A percentile compares a stretch with the other conserved stretches of the same genome.
phyloP scores from a whole-genome alignment of 768 basidiomycete genomes.

The Mycena polygramma region DNA sequence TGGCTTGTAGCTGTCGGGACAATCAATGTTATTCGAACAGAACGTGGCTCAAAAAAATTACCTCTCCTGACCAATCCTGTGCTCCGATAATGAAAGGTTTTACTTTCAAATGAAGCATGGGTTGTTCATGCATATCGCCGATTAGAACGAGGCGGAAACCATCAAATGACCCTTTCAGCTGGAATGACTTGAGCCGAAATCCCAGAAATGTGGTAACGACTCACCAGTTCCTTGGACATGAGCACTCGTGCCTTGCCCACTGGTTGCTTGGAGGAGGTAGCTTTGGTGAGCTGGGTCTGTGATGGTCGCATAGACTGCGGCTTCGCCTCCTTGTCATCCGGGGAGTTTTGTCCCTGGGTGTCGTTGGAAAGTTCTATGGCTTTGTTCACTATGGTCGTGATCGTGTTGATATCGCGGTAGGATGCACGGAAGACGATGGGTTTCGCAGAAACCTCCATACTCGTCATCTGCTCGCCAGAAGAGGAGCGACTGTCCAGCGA shows the following conservation, averaged over 20 bases:
- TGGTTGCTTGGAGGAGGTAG: constrained; percentile 37
- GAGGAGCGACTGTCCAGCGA: constrained; percentile 88
- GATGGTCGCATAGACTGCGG: constrained; percentile 35
- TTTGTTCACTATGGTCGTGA: constrained; percentile 87
- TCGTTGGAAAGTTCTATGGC: constrained; percentile 82
- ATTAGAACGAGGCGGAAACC: constrained; percentile 95
- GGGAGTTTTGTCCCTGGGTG: constrained; percentile 49
- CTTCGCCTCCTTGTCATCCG: constrained; percentile 5
- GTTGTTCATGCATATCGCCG: constrained; percentile 95
- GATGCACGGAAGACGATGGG: constrained; percentile 96
- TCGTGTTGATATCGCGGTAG: constrained; percentile 92
- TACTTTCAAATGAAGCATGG: constrained; percentile 89
- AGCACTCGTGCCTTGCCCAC: constrained; percentile 58
- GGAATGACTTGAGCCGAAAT: constrained; percentile 11
- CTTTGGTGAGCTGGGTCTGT: constrained; percentile 33
- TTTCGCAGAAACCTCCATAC: constrained; percentile 83
- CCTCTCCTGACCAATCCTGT: constrained; percentile 95
- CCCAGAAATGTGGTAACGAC: constrained; percentile 28
- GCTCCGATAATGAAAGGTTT: constrained; percentile 87
- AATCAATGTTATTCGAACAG: background rate
- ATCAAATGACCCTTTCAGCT: constrained; percentile 90
- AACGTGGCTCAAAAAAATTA: constrained; percentile 44
- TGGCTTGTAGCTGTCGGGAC: constrained; percentile 78
- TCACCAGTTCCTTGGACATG: constrained; percentile 87
- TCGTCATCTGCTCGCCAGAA: constrained; percentile 78